A percentile compares a stretch with the other conserved stretches of the same genome.
Conservation (phyloP, 164 flowering plant genomes). For the Vitis labrusca region DNA sequence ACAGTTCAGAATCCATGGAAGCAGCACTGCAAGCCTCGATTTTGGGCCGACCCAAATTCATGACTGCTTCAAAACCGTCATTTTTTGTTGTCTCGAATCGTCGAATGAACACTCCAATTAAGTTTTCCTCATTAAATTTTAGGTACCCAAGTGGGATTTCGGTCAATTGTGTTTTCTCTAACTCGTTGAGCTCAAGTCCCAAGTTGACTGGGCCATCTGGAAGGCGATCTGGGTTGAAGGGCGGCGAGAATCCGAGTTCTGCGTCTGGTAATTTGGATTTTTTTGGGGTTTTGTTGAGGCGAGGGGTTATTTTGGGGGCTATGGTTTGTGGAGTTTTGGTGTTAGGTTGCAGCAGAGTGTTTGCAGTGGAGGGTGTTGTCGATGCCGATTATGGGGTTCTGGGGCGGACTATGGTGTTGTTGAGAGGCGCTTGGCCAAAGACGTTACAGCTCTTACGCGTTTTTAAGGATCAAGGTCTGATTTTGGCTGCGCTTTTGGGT, state of each 20-base stretch:
- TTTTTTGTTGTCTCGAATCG: constrained; percentile 11
- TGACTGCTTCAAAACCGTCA: constrained; percentile 14
- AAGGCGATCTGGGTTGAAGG: constrained; percentile 4
- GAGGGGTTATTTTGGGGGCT: constrained; percentile 52
- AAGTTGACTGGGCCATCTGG: constrained; percentile 4
- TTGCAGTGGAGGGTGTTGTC: constrained; percentile 61
- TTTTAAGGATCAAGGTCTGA: constrained; percentile 81
- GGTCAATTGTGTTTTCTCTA: constrained; percentile 7
- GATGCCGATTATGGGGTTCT: constrained; percentile 54
- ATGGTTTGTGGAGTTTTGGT: constrained; percentile 61
- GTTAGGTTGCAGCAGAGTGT: constrained; percentile 48
- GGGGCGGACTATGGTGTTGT: constrained; percentile 37
- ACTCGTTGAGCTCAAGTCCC: constrained; percentile 1
- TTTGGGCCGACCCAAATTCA: constrained; percentile 16
- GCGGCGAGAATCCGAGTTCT: constrained; percentile 5
- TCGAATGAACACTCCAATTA: constrained; percentile 15
- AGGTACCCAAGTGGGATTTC: constrained; percentile 10
- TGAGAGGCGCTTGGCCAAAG: constrained; percentile 75
- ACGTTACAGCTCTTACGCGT: constrained; percentile 59
- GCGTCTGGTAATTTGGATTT: constrained; percentile 15
- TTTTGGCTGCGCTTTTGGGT: constrained; percentile 74
- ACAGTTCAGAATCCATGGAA: constrained; percentile 16
- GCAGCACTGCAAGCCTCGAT: constrained; percentile 32
- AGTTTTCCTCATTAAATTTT: not conserved
- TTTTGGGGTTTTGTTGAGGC: constrained; percentile 32